Evolutionary conservation across 805 yeast species (phyloP).

Genomic region (Yamadazyma endophytica): DNA sequence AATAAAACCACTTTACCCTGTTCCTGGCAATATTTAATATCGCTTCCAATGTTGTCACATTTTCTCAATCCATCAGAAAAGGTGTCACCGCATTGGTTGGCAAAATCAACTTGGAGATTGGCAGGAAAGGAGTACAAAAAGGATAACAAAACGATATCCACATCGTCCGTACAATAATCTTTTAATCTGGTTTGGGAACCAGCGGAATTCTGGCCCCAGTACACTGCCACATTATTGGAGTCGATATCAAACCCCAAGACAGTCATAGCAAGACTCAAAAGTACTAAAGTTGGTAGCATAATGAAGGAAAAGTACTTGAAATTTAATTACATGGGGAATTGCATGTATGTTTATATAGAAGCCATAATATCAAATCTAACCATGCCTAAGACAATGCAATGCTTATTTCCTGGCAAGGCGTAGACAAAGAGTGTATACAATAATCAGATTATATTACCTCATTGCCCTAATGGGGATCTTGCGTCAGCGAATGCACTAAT

Average conservation of each 20-base stretch:
- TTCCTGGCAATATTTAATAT: conserved; percentile 71
- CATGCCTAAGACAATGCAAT: too few relatives aligned
- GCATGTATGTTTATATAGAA: too few relatives aligned
- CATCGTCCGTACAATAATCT: conserved; percentile 64
- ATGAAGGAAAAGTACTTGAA: conserved; percentile 5
- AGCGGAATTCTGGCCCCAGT: conserved; percentile 27
- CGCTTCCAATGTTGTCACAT: conserved; percentile 46
- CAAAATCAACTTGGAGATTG: conserved; percentile 35
- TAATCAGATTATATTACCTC: too few relatives aligned
- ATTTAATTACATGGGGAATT: too few relatives aligned
- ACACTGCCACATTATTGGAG: conserved; percentile 22
- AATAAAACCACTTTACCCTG: conserved; percentile 74
- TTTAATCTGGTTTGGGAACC: conserved; percentile 32
- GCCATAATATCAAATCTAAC: too few relatives aligned
- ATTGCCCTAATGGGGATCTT: too few relatives aligned
- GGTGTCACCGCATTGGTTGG: conserved; percentile 42
- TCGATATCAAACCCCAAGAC: conserved; percentile 12
- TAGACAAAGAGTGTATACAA: too few relatives aligned
- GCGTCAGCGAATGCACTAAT: too few relatives aligned
- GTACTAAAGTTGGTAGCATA: conserved; percentile 6
- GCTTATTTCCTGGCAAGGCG: too few relatives aligned
- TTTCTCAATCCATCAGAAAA: conserved; percentile 41
- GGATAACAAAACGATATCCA: conserved; percentile 69
- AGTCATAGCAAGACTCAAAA: conserved; percentile 1
- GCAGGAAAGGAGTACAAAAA: conserved; percentile 62